phyloP scores from a whole-genome alignment of 768 basidiomycete species.

The Phaeolepiota aurea region DNA sequence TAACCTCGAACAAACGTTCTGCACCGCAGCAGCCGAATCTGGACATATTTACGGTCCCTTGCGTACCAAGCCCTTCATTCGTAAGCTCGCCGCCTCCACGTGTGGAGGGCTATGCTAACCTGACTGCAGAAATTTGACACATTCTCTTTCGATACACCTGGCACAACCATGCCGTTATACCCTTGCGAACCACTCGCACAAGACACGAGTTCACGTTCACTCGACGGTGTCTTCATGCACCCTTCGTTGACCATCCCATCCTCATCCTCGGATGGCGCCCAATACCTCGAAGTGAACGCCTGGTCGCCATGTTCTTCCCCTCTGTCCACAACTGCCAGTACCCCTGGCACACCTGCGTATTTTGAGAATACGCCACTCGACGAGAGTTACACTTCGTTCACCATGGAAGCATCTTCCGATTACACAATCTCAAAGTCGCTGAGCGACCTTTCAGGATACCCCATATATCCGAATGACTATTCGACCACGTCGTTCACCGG shows the following conservation, averaged over 20 bases:
- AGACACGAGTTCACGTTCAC: constrained; percentile 14
- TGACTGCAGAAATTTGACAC: constrained; percentile 25
- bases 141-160: constrained; percentile 28
- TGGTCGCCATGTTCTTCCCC: constrained; percentile 39
- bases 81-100: too few species aligned
- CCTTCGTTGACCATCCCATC: background rate
- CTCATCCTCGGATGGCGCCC: background rate
- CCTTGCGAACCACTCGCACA: constrained; percentile 17
- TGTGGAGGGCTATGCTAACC: too few species aligned
- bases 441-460: constrained; percentile 12
- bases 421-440: constrained; percentile 18
- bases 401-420: constrained; percentile 17
- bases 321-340: constrained; percentile 22
- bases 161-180: constrained; percentile 13
- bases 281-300: constrained; percentile 24
- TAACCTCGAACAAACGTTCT: too few species aligned
- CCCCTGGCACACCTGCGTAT: constrained; percentile 33
- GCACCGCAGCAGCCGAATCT: too few species aligned
- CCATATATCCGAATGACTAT: constrained; percentile 10
- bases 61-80: too few species aligned
- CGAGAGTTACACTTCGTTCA: constrained; percentile 14
- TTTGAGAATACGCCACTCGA: constrained; percentile 18
- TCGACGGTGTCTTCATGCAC: constrained; percentile 2
- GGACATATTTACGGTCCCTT: too few species aligned
- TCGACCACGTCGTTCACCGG: constrained; percentile 10